Evolutionary conservation across 345 rosid genomes (phyloP).

Genomic region (Leavenworthia alabamica): DNA sequence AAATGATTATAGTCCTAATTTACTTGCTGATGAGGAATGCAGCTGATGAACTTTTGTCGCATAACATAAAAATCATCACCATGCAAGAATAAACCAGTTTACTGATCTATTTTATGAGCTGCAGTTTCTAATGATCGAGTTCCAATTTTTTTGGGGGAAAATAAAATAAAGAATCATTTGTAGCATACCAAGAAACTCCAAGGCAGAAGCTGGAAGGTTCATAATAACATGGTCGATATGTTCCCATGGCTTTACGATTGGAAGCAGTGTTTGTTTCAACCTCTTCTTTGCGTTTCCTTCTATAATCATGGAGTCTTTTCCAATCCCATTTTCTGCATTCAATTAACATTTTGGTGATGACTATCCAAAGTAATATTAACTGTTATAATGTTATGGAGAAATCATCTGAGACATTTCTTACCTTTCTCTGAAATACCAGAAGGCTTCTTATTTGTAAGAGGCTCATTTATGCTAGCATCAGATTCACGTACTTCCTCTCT

Average conservation of each 20-base stretch:
- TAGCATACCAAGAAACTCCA: conserved; percentile 64
- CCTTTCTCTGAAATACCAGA: conserved; percentile 47
- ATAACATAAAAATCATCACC: neutral
- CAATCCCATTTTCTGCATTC: conserved; percentile 32
- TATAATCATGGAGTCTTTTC: conserved; percentile 21
- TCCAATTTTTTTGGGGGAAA: neutral
- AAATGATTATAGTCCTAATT: neutral
- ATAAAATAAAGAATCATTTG: neutral
- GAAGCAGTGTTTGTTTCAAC: conserved; percentile 45
- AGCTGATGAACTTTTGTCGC: neutral
- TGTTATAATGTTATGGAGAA: neutral
- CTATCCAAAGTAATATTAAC: neutral
- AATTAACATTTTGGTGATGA: neutral
- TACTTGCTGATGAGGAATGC: neutral
- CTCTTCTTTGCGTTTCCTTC: conserved; percentile 55
- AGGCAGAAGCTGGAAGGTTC: conserved; percentile 99
- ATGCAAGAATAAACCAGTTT: neutral
- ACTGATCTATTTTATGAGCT: neutral
- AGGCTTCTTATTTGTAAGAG: conserved; percentile 41
- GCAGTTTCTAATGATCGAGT: neutral
- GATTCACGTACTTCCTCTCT: conserved; percentile 21
- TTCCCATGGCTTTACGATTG: conserved; percentile 66
- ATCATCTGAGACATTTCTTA: conserved; percentile 21
- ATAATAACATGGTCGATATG: conserved; percentile 88
- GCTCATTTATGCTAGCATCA: conserved; percentile 24